Evolutionary conservation across 495 filamentous ascomycete species (phyloP).

Genomic region (Pyrenopolyporus hunteri): DNA sequence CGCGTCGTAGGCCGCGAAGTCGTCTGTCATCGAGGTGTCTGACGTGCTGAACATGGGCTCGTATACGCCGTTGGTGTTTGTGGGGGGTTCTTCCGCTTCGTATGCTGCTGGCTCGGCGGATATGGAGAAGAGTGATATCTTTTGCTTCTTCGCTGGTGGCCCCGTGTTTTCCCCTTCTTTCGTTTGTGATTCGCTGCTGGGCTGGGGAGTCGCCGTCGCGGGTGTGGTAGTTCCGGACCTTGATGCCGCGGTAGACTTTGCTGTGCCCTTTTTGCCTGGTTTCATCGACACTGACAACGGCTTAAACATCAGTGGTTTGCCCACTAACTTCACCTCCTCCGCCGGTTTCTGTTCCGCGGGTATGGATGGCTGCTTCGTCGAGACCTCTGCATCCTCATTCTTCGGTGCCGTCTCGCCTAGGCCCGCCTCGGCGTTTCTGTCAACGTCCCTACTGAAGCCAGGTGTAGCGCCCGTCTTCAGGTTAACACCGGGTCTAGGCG

Average conservation of each 20-base stretch:
- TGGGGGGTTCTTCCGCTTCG: not conserved
- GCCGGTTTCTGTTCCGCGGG: conserved; percentile 55
- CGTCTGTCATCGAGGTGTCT: conserved; percentile 36
- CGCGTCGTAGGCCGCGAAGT: conserved; percentile 45
- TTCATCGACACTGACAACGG: conserved; percentile 80
- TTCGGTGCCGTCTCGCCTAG: conserved; percentile 17
- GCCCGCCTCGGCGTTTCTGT: conserved; percentile 35
- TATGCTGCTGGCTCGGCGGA: conserved; percentile 37
- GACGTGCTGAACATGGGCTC: conserved; percentile 49
- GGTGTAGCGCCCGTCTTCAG: conserved; percentile 81
- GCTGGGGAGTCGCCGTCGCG: conserved; percentile 8
- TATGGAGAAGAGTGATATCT: conserved; percentile 55
- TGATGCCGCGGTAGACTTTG: conserved; percentile 20
- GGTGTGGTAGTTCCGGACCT: conserved; percentile 15
- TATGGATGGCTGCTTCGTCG: conserved; percentile 46
- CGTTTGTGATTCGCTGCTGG: conserved; percentile 21
- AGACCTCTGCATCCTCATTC: conserved; percentile 27
- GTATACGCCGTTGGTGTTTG: conserved; percentile 43
- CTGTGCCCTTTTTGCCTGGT: conserved; percentile 67
- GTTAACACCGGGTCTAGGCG: conserved; percentile 60
- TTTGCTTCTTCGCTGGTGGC: conserved; percentile 43
- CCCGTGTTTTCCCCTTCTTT: conserved; percentile 9
- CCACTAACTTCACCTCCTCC: conserved; percentile 69
- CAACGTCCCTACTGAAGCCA: conserved; percentile 70
- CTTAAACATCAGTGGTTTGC: conserved; percentile 85